Evolutionary conservation across 768 basidiomycete species (phyloP).

Genomic region (Boletus rubescentipes): DNA sequence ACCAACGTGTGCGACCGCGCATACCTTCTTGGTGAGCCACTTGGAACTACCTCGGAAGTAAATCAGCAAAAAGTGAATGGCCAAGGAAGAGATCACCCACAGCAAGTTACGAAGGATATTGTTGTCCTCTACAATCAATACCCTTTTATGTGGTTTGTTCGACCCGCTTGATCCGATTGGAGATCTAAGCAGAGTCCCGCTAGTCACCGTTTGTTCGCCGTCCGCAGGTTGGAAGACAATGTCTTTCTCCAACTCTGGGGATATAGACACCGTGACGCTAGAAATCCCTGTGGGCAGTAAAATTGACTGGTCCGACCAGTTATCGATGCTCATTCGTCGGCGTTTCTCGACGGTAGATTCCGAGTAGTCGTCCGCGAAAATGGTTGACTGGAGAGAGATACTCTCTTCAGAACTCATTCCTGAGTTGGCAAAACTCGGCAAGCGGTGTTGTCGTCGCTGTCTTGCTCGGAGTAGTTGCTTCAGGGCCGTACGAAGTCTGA

Average conservation of each 20-base stretch:
- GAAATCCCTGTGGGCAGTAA: constrained; percentile 9
- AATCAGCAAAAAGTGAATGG: constrained; percentile 11
- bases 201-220: constrained; percentile 25
- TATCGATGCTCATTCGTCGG: constrained; percentile 35
- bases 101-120: constrained; percentile 78
- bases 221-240: constrained; percentile 15
- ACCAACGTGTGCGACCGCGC: not conserved
- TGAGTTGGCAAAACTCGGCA: constrained; percentile 17
- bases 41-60: constrained; percentile 40
- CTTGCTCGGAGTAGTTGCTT: constrained; percentile 42
- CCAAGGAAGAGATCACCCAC: constrained; percentile 43
- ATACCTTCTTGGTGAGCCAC: constrained; percentile 64
- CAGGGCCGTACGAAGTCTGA: constrained; percentile 63
- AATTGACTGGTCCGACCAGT: constrained; percentile 23
- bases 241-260: constrained; percentile 34
- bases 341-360: constrained; percentile 19
- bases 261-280: constrained; percentile 15
- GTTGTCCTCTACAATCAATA: constrained; percentile 92
- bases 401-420: constrained; percentile 26
- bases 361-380: constrained; percentile 26
- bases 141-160: constrained; percentile 49
- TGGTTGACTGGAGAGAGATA: constrained; percentile 27
- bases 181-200: constrained; percentile 69
- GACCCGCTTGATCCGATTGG: constrained; percentile 54
- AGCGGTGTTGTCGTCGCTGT: constrained; percentile 31